Conservation (phyloP, 306 rosid species). For the Astragalus membranaceus region DNA sequence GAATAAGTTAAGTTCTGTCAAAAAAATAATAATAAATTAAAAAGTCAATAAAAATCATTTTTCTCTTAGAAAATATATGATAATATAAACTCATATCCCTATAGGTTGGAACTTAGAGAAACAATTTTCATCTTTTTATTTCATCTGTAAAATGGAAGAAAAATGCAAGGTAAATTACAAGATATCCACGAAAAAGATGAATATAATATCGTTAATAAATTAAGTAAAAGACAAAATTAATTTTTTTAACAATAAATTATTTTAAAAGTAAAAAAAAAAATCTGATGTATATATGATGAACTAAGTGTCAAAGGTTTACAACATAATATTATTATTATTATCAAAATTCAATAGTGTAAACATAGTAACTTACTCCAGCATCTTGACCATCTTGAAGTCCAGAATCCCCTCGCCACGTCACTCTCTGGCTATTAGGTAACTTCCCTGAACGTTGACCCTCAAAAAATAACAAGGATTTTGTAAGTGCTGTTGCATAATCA, state of each 20-base stretch:
- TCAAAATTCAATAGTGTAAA: neutral
- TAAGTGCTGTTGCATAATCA: constrained; percentile 35
- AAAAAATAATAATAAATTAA: no score
- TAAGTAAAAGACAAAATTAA: no score
- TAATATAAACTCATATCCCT: neutral
- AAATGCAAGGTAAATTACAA: neutral
- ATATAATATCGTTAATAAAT: no score
- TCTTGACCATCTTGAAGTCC: constrained; percentile 46
- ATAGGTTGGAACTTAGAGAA: neutral
- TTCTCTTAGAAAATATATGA: no score
- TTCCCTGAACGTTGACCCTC: constrained; percentile 64
- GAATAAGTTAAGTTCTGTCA: no score
- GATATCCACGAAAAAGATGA: no score
- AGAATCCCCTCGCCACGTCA: constrained; percentile 54
- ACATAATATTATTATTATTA: no score
- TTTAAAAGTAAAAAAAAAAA: no score
- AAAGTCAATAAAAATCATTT: no score
- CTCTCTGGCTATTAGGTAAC: constrained; percentile 35
- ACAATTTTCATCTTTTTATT: neutral
- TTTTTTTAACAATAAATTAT: no score
- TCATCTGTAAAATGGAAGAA: neutral
- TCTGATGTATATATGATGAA: no score
- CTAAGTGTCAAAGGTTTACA: no score
- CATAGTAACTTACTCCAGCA: constrained; percentile 25
- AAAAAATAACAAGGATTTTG: constrained; percentile 37